These are phyloP conservation scores for Saksenaea vasiformis DNA, from an alignment of 371 early-diverging fungal genomes.

Conservation along the genomic window DNA sequence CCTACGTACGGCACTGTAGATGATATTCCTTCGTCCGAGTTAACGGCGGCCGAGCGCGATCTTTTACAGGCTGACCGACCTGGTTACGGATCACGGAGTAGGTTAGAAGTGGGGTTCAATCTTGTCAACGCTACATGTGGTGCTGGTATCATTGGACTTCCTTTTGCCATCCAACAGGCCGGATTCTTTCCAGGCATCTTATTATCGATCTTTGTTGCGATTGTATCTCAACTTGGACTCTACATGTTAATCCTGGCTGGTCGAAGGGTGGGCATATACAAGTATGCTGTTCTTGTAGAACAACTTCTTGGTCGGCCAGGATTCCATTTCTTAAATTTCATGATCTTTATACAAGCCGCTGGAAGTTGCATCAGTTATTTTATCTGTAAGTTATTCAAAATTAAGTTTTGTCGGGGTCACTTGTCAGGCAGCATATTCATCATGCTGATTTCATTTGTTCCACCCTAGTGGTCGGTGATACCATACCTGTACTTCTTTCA, in stretches of 20 bases:
- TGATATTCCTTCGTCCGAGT: slow-evolving; percentile 8
- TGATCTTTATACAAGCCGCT: slow-evolving; percentile 54
- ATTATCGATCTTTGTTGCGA: slow-evolving; percentile 50
- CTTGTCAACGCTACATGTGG: slow-evolving; percentile 65
- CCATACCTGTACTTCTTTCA: slow-evolving; percentile 51
- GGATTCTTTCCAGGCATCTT: slow-evolving; percentile 56
- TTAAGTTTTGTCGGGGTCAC: background rate
- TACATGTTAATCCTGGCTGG: slow-evolving; percentile 58
- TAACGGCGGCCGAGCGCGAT: slow-evolving; percentile 39
- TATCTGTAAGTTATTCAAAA: slow-evolving; percentile 32
- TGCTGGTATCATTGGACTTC: slow-evolving; percentile 51
- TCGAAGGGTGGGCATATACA: slow-evolving; percentile 50
- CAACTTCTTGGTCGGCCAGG: slow-evolving; percentile 54
- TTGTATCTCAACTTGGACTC: slow-evolving; percentile 51
- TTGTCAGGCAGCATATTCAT: background rate
- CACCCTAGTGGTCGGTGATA: slow-evolving; percentile 55
- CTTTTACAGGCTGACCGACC: slow-evolving; percentile 46
- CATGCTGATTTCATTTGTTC: background rate
- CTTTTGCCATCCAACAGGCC: slow-evolving; percentile 52
- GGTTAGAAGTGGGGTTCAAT: slow-evolving; percentile 51
- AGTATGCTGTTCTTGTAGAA: slow-evolving; percentile 56
- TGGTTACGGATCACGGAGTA: slow-evolving; percentile 44
- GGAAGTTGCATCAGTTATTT: slow-evolving; percentile 55
- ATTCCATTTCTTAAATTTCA: slow-evolving; percentile 50
- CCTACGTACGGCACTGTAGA: slow-evolving; percentile 33